Conservation (phyloP, 23 red algal genomes). For the Pyropia yezoensis region DNA sequence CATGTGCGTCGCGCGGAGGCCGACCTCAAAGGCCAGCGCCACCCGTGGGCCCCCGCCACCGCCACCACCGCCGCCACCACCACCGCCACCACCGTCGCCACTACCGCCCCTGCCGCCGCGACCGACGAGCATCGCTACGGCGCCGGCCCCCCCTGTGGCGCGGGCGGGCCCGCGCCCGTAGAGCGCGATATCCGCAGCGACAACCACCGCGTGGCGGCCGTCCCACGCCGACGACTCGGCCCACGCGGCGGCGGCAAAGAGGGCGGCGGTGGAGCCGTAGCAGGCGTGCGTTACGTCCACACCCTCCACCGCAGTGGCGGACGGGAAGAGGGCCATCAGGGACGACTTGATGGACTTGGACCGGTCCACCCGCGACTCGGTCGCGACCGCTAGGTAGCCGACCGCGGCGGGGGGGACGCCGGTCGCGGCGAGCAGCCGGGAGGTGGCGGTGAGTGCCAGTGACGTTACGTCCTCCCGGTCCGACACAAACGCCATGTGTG, state of each 20-base stretch:
- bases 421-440: conserved; percentile 36
- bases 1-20: conserved; percentile 55
- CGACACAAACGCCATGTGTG: conserved; percentile 81
- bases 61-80: too few species aligned
- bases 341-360: conserved; percentile 89
- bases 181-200: conserved; percentile 83
- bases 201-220: conserved; percentile 81
- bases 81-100: too few species aligned
- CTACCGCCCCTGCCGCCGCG: background rate
- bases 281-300: conserved; percentile 92
- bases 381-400: conserved; percentile 84
- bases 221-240: conserved; percentile 70
- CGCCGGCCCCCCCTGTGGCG: conserved; percentile 78
- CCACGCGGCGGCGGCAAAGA: conserved; percentile 89
- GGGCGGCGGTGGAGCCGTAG: conserved; percentile 80
- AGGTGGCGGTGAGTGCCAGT: conserved; percentile 66
- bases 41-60: background rate
- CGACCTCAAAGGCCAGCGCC: conserved; percentile 64
- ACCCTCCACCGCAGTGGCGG: conserved; percentile 62
- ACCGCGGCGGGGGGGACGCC: conserved; percentile 49
- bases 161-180: conserved; percentile 80
- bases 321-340: conserved; percentile 86
- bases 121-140: conserved; percentile 83
- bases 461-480: conserved; percentile 92
- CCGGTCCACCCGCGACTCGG: conserved; percentile 78